Conservation (phyloP, 2,329 filamentous ascomycete species). For the Fusarium keratoplasticum region DNA sequence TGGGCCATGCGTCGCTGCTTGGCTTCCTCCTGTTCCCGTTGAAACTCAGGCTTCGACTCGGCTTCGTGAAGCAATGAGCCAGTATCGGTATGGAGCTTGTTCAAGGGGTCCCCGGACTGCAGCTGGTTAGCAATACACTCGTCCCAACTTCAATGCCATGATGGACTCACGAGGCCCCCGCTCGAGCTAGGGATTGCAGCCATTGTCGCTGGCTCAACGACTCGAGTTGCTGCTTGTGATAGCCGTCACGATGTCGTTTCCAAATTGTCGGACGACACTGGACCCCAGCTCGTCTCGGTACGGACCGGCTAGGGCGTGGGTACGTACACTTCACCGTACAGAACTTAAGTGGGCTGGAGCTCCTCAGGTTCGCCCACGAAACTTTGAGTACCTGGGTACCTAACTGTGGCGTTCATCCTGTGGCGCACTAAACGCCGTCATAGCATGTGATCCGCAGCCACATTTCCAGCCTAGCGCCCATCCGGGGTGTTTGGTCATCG, state of each 20-base stretch:
- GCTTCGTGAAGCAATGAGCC: slow-evolving; percentile 54
- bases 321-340: slow-evolving; percentile 23
- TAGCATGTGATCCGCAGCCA: slow-evolving; percentile 38
- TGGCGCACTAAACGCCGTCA: slow-evolving; percentile 30
- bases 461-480: slow-evolving; percentile 7
- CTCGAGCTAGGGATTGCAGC: slow-evolving; percentile 47
- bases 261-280: slow-evolving; percentile 38
- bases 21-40: slow-evolving; percentile 53
- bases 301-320: slow-evolving; percentile 15
- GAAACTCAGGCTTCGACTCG: slow-evolving; percentile 51
- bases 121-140: slow-evolving; percentile 34
- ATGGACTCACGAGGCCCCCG: slow-evolving; percentile 46
- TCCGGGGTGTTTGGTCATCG: slow-evolving; percentile 19
- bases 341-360: neutral
- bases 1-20: slow-evolving; percentile 54
- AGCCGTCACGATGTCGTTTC: slow-evolving; percentile 34
- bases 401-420: slow-evolving; percentile 5
- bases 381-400: neutral
- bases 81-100: slow-evolving; percentile 55
- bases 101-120: slow-evolving; percentile 52
- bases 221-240: slow-evolving; percentile 31
- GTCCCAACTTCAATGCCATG: neutral
- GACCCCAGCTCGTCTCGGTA: slow-evolving; percentile 27
- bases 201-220: slow-evolving; percentile 46
- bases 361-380: neutral